These are phyloP conservation scores for Acer campestre DNA, from an alignment of 345 rosid genomes.

Conservation along the genomic window DNA sequence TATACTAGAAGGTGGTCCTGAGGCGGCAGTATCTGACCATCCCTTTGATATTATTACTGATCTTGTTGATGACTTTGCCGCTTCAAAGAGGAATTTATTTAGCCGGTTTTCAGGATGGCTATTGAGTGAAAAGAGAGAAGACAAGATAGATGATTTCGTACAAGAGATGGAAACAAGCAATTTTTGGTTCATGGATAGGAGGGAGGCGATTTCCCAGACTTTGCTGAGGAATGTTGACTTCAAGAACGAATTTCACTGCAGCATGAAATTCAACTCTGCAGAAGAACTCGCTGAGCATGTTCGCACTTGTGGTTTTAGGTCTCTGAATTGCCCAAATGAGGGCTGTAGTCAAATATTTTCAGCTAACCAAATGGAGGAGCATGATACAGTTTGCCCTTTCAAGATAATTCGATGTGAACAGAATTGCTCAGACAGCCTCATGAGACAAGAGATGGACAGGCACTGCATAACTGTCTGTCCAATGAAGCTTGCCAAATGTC, in stretches of 20 bases:
- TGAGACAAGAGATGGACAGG: conserved; percentile 88
- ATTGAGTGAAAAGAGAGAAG: conserved; percentile 84
- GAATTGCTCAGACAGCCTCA: conserved; percentile 56
- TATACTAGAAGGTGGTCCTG: conserved; percentile 51
- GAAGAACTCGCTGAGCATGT: conserved; percentile 59
- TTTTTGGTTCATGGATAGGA: conserved; percentile 68
- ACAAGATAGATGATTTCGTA: conserved; percentile 76
- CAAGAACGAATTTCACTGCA: conserved; percentile 64
- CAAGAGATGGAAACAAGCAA: conserved; percentile 86
- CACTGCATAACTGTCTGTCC: conserved; percentile 89
- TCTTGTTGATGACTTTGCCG: conserved; percentile 73
- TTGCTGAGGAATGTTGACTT: conserved; percentile 80
- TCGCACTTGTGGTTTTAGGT: conserved; percentile 53
- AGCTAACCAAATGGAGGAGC: conserved; percentile 62
- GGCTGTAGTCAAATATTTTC: conserved; percentile 63
- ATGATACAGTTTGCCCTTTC: conserved; percentile 73
- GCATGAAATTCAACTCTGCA: conserved; percentile 53
- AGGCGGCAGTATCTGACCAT: conserved; percentile 57
- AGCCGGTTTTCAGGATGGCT: conserved; percentile 88
- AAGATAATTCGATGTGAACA: conserved; percentile 89
- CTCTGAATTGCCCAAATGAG: conserved; percentile 63
- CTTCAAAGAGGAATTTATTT: conserved; percentile 66
- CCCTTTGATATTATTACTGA: conserved; percentile 71
- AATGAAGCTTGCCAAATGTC: conserved; percentile 85
- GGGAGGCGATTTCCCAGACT: conserved; percentile 58